A percentile compares a stretch with the other conserved stretches of the same genome.
These are phyloP conservation scores for Aureobasidium sp. DNA, from an alignment of 2,329 filamentous ascomycete species.

Conservation along the genomic window DNA sequence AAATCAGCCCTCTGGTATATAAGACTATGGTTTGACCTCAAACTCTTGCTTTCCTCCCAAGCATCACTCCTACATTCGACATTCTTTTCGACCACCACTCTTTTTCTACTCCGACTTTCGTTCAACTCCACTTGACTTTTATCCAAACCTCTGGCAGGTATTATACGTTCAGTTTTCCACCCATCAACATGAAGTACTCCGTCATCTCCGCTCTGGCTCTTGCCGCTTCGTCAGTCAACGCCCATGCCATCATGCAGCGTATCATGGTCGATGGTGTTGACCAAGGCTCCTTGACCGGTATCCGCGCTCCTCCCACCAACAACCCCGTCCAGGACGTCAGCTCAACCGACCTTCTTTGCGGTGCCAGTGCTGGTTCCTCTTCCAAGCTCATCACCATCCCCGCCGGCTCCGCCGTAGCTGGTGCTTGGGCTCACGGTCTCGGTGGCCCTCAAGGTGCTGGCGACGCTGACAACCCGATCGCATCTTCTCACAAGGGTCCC, in stretches of 20 bases:
- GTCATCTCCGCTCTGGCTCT: constrained; percentile 37
- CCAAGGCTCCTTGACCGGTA: constrained; percentile 51
- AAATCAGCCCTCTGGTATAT: no score
- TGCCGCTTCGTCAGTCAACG: constrained; percentile 33
- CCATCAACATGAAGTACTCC: constrained; percentile 24
- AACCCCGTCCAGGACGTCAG: constrained; percentile 39
- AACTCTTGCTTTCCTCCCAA: not conserved
- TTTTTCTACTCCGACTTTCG: constrained; percentile 3
- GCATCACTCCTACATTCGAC: constrained; percentile 8
- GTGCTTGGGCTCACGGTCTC: constrained; percentile 22
- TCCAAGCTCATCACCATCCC: constrained; percentile 18
- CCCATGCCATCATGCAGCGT: constrained; percentile 33
- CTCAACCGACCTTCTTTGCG: constrained; percentile 39
- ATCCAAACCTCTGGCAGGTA: constrained; percentile 13
- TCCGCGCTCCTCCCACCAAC: constrained; percentile 49
- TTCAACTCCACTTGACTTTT: constrained; percentile 8
- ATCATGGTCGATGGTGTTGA: constrained; percentile 48
- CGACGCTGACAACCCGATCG: constrained; percentile 26
- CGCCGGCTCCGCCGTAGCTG: constrained; percentile 24
- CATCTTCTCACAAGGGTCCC: constrained; percentile 29
- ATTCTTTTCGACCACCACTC: constrained; percentile 1
- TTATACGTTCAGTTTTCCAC: not conserved
- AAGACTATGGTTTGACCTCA: not conserved
- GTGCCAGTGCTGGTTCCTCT: constrained; percentile 34
- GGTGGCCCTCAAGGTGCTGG: constrained; percentile 19